Evolutionary conservation across 2,329 filamentous ascomycete species (phyloP), one percentile per base, ranked within the genome.

Genomic region (Zasmidium citrigriseum): DNA sequence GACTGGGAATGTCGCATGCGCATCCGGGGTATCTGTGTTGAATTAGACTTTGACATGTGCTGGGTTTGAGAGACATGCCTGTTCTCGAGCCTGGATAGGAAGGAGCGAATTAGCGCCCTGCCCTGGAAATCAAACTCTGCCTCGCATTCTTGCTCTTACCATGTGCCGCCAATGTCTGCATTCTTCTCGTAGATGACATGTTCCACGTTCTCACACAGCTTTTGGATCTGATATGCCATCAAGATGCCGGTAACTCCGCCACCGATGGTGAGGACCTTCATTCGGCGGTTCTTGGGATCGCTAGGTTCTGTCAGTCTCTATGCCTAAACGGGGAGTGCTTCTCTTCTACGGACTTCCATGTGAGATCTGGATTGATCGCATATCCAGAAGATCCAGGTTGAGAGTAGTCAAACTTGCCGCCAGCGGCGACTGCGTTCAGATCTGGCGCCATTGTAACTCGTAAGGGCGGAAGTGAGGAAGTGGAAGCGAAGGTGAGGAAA

Each of bases 181-280:
- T 80, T 80, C 67, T 80, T 80, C 64, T 81, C 78, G 52, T 80
- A 81, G 2, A 81, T 76, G 12, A 77, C 72, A 64, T 77, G 76
- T 27, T 80, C 79, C 10, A 82, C 73, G 59, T 78, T 78, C 52
- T 66, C 63, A 60, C 75, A 72, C 59, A 71, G 53, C 70, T 80
- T 75, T 63, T 81, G 77, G 49, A 81, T 77, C 18, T 76, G 69
- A 55, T 81, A 80, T 62, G 79, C 78, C 66, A 77, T 74, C 61
- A 78, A 67, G 16, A 82, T 80, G 4, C 78, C 78, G 7, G 76
- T 77, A 1, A 81, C 71, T 7, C 80, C 80, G 3, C 76, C 79
- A 25, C 80, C 80, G 55, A 82, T 80, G 10, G 76, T 80, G 41
- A 82, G 60, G 2, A 81, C 76, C 46, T 74, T 77, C 22, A 82